Evolutionary conservation across 768 basidiomycete genomes (phyloP).

Genomic region (Crucibulum laeve): DNA sequence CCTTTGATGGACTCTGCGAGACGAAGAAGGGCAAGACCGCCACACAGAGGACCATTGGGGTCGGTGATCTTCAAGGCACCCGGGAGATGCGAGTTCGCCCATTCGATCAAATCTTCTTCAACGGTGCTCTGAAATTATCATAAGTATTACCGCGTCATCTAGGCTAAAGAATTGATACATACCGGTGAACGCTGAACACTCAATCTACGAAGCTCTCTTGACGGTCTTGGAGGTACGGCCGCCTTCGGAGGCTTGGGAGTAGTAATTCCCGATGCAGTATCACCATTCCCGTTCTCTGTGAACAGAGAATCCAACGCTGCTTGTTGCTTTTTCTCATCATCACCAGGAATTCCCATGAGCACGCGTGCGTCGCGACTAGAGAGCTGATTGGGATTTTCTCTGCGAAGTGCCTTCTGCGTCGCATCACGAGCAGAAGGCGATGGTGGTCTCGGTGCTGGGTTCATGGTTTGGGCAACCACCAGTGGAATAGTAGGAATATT

Average conservation of each 20-base stretch:
- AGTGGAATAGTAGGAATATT: conserved; percentile 96
- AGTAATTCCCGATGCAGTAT: neutral
- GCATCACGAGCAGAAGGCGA: conserved; percentile 86
- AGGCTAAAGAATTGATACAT: conserved; percentile 9
- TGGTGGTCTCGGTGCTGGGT: conserved; percentile 91
- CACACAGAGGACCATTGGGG: conserved; percentile 39
- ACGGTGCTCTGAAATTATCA: conserved; percentile 14
- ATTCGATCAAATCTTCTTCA: conserved; percentile 65
- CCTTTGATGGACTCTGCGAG: conserved; percentile 81
- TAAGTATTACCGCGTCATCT: neutral
- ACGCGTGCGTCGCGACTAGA: conserved; percentile 77
- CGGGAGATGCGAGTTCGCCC: conserved; percentile 88
- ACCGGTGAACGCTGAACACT: conserved; percentile 25
- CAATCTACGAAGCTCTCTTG: conserved; percentile 54
- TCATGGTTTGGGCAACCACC: conserved; percentile 93
- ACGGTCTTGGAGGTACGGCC: conserved; percentile 58
- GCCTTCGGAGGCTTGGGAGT: conserved; percentile 12
- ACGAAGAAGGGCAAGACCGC: conserved; percentile 77
- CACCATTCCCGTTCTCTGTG: conserved; percentile 5
- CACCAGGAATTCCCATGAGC: conserved; percentile 55
- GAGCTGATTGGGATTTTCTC: conserved; percentile 82
- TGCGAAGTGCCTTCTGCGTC: conserved; percentile 79
- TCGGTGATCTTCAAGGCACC: conserved; percentile 52
- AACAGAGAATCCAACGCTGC: conserved; percentile 54
- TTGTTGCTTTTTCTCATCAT: conserved; percentile 40